phyloP scores from a whole-genome alignment of 2,329 filamentous ascomycete genomes.

The Neofusicoccum sp. region DNA sequence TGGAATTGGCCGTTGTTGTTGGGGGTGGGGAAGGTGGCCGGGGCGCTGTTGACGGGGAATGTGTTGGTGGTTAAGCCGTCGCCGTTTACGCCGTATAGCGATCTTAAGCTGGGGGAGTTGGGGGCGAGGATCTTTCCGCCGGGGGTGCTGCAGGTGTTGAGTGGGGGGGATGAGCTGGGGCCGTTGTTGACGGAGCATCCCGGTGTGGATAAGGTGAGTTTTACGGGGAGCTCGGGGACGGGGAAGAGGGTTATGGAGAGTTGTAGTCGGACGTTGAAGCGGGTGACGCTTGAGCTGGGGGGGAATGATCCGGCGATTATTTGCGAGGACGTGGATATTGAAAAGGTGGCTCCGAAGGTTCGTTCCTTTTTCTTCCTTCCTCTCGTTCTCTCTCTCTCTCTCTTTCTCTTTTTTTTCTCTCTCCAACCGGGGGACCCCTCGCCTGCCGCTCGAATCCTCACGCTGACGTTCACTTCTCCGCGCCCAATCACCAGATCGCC shows the following conservation, averaged over 20 bases:
- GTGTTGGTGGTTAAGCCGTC: conserved; percentile 58
- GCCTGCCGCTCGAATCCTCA: too few relatives aligned
- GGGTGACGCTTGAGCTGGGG: conserved; percentile 60
- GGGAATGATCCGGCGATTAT: conserved; percentile 64
- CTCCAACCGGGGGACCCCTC: too few relatives aligned
- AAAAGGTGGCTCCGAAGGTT: conserved; percentile 49
- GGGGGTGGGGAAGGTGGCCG: conserved; percentile 49
- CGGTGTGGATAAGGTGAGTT: conserved; percentile 60
- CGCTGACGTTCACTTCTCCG: too few relatives aligned
- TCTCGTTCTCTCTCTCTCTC: conserved; percentile 56
- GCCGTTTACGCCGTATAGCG: conserved; percentile 57
- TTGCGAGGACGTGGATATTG: conserved; percentile 57
- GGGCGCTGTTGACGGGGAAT: conserved; percentile 58
- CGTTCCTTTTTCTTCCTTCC: too few relatives aligned
- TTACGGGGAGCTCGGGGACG: conserved; percentile 61
- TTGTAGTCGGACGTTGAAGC: conserved; percentile 58
- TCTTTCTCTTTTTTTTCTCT: too few relatives aligned
- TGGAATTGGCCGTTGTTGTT: background rate
- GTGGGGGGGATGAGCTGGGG: conserved; percentile 61
- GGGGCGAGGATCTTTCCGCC: conserved; percentile 58
- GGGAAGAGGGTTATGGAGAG: conserved; percentile 61
- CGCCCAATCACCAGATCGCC: too few relatives aligned
- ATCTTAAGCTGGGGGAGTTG: conserved; percentile 61
- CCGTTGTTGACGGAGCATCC: conserved; percentile 60
- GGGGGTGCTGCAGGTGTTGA: conserved; percentile 61